Percentiles rank a stretch among this genome's conserved stretches.
These are phyloP conservation scores for Arthrinium puccinioides DNA, from an alignment of 2,329 filamentous ascomycete species.

Conservation along the genomic window DNA sequence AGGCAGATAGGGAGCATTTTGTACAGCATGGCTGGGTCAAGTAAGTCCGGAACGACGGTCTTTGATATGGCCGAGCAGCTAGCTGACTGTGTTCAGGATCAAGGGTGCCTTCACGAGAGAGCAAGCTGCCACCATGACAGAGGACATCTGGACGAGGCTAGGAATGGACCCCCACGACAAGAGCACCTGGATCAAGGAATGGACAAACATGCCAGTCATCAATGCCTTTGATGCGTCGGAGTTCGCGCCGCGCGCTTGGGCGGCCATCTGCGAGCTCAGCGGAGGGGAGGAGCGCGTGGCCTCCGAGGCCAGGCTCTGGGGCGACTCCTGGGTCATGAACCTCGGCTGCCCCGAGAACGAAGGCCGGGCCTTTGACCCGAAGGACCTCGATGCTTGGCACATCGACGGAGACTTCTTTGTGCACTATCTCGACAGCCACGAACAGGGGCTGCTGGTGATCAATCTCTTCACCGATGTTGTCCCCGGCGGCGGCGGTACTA, in stretches of 20 bases:
- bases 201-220: constrained; percentile 45
- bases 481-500: background rate
- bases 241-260: constrained; percentile 47
- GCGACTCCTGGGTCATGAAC: constrained; percentile 49
- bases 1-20: no score
- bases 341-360: constrained; percentile 37
- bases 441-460: constrained; percentile 48
- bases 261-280: constrained; percentile 43
- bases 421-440: constrained; percentile 47
- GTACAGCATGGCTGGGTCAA: no score
- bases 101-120: constrained; percentile 25
- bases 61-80: no score
- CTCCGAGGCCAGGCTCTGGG: constrained; percentile 33
- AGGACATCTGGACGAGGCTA: constrained; percentile 20
- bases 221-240: constrained; percentile 29
- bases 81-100: no score
- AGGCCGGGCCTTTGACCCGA: constrained; percentile 31
- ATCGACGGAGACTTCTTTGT: constrained; percentile 51
- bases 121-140: constrained; percentile 20
- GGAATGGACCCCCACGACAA: constrained; percentile 44
- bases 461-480: constrained; percentile 17
- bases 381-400: constrained; percentile 41
- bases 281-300: constrained; percentile 38
- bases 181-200: constrained; percentile 43
- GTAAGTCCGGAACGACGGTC: no score